Evolutionary conservation across 2,329 filamentous ascomycete genomes (phyloP).

Genomic region (Cordyceps cicadae): DNA sequence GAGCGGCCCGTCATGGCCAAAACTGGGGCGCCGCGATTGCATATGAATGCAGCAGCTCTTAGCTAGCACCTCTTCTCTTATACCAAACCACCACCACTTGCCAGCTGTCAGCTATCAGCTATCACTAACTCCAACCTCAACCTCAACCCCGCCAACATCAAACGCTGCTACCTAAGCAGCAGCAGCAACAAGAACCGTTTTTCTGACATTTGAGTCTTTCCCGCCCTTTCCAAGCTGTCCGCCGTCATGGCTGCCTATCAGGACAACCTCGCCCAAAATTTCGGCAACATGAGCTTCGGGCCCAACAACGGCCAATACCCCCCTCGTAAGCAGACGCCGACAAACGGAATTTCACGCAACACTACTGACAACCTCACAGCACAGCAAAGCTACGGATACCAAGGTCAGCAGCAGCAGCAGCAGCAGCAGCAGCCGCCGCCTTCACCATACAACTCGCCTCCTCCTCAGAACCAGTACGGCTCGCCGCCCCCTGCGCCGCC

Average conservation of each 20-base stretch:
- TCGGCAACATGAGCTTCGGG: constrained; percentile 9
- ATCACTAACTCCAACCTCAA: background rate
- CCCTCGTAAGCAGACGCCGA: background rate
- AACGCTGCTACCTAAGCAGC: background rate
- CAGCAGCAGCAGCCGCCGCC: background rate
- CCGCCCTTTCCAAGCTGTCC: background rate
- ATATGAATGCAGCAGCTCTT: background rate
- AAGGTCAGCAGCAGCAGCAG: constrained; percentile 1
- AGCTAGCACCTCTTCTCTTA: background rate
- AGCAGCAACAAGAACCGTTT: background rate
- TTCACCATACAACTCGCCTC: constrained; percentile 1
- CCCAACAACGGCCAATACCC: constrained; percentile 11
- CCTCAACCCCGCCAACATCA: background rate
- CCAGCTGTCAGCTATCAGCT: background rate
- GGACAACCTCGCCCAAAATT: constrained; percentile 9
- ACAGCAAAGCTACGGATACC: constrained; percentile 8
- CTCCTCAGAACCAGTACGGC: constrained; percentile 6
- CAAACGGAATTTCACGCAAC: background rate
- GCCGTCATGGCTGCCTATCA: constrained; percentile 7
- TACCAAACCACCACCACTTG: background rate
- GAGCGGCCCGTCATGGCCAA: constrained; percentile 1
- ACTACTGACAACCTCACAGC: background rate
- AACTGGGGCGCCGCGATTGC: background rate
- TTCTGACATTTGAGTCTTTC: background rate
- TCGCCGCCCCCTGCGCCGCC: constrained; percentile 15